Base-by-base conservation (phyloP, 345 rosid species). In the Pseudoturritis turrita region DNA sequence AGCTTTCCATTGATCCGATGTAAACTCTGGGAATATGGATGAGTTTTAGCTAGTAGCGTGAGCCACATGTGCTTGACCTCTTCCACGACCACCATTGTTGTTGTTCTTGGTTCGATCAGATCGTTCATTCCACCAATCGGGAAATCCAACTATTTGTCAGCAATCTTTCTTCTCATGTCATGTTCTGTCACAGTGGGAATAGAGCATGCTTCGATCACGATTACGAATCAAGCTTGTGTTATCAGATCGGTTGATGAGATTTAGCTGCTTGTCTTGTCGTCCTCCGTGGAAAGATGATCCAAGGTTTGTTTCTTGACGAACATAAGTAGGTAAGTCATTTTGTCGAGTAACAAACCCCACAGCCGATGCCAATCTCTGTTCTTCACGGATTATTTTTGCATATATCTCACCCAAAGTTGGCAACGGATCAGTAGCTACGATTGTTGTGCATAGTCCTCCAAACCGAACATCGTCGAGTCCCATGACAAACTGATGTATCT, bases 361-460 rank as follows among this genome's bases (percentile, higher is more conserved):
- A 0, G 9, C n/a, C 5, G 15, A 9, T 2, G 44, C 0, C 4
- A 19, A 6, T 0, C 45, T 15, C 0, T 12, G 14, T 2, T 58
- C 63, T 13, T 58, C 46, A 0, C 46, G 12, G 0, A 58, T 2
- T 0, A 58, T 28, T 4, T 5, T 51, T 0, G 17, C 6, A 12
- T 51, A 51, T 0, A 46, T 7, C 0, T 21, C 18, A 2, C 14
- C 37, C 0, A 56, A 3, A 17, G 8, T 10, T 2, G 43, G 40
- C 1, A 29, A 9, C 0, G 23, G 23, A 1, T 55, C 4, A 0
- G 21, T 1, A 0, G 21, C 39, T 3, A 55, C 3, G 2, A 31
- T 12, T 0, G 8, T 17, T 0, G 41, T 31, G 2, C 28, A 36
- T 0, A 35, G 6, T 0, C 5, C 4, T 0, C 61, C 26, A 11